Percentiles rank a stretch among this genome's conserved stretches.
Conservation (phyloP, 345 rosid species). For the Heritiera littoralis region DNA sequence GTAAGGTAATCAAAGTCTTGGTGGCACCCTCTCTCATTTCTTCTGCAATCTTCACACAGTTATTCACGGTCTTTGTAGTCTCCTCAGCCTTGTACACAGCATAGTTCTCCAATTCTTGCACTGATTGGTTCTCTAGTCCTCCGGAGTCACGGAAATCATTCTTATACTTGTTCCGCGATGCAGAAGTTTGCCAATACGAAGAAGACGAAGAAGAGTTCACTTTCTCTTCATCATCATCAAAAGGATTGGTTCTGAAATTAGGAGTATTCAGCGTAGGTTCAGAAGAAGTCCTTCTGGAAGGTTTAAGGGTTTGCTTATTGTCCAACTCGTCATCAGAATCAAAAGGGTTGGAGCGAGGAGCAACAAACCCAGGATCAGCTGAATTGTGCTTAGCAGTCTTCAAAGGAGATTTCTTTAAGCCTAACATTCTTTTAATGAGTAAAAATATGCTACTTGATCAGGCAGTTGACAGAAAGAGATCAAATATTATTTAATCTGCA, state of each 20-base stretch:
- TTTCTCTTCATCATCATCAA: conserved; percentile 44
- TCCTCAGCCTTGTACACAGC: conserved; percentile 92
- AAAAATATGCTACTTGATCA: conserved; percentile 17
- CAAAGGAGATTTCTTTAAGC: conserved; percentile 66
- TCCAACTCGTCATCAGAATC: conserved; percentile 74
- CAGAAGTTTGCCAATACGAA: conserved; percentile 38
- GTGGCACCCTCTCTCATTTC: conserved; percentile 87
- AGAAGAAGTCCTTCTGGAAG: conserved; percentile 57
- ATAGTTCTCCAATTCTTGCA: conserved; percentile 84
- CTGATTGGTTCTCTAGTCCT: conserved; percentile 83
- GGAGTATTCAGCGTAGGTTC: conserved; percentile 48
- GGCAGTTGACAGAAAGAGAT: conserved; percentile 4
- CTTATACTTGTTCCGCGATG: conserved; percentile 60
- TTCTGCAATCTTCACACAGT: conserved; percentile 86
- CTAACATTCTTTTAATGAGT: conserved; percentile 52
- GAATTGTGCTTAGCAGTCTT: conserved; percentile 55
- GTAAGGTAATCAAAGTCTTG: conserved; percentile 70
- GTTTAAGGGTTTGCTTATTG: conserved; percentile 45
- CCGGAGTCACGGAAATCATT: conserved; percentile 79
- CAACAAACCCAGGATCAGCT: conserved; percentile 40
- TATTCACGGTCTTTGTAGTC: conserved; percentile 78
- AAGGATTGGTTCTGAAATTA: conserved; percentile 49
- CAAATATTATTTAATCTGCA: conserved; percentile 14
- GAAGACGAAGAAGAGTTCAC: conserved; percentile 38
- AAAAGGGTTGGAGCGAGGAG: conserved; percentile 65